Percentiles rank a stretch among this genome's conserved stretches.
Conservation (phyloP, 1,284 basidiomycete species). For the Exsudoporus floridanus region DNA sequence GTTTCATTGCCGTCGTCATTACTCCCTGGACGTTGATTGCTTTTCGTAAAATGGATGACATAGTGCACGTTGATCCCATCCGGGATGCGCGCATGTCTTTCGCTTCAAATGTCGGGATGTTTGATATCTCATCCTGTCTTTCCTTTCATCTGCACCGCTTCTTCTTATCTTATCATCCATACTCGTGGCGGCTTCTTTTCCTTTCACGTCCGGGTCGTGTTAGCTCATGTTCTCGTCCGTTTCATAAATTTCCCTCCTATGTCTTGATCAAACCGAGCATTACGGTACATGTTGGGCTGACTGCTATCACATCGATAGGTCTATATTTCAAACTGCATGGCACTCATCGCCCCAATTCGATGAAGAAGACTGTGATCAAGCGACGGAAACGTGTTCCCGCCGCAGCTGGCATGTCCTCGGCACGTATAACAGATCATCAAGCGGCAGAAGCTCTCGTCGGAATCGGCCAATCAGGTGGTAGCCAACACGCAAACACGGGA, state of each 20-base stretch:
- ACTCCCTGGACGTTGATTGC: slow-evolving; percentile 13
- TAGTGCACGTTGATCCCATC: slow-evolving; percentile 27
- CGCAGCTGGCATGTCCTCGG: slow-evolving; percentile 46
- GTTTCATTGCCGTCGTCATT: slow-evolving; percentile 23
- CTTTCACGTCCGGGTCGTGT: slow-evolving; percentile 1
- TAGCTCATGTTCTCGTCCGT: slow-evolving; percentile 2
- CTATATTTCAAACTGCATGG: slow-evolving; percentile 98
- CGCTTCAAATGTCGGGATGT: slow-evolving; percentile 17
- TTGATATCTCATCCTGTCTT: slow-evolving; percentile 25
- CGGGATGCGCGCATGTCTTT: slow-evolving; percentile 16
- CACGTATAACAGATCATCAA: slow-evolving; percentile 76
- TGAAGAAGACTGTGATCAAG: slow-evolving; percentile 99
- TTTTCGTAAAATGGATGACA: slow-evolving; percentile 24
- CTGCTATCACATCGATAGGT: slow-evolving; percentile 49
- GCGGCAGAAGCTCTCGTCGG: slow-evolving; percentile 81
- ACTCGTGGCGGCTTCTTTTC: slow-evolving; percentile 10
- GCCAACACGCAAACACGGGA: slow-evolving; percentile 41
- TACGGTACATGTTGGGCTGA: slow-evolving; percentile 23
- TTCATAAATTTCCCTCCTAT: slow-evolving; percentile 3
- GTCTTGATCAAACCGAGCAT: slow-evolving; percentile 5
- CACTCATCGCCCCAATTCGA: slow-evolving; percentile 93
- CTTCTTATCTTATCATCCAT: slow-evolving; percentile 26
- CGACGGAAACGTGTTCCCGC: slow-evolving; percentile 94
- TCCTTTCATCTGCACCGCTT: slow-evolving; percentile 10
- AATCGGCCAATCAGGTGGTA: slow-evolving; percentile 58